These are phyloP conservation scores for Neurospora intermedia DNA, from an alignment of 495 filamentous ascomycete species.

Conservation along the genomic window DNA sequence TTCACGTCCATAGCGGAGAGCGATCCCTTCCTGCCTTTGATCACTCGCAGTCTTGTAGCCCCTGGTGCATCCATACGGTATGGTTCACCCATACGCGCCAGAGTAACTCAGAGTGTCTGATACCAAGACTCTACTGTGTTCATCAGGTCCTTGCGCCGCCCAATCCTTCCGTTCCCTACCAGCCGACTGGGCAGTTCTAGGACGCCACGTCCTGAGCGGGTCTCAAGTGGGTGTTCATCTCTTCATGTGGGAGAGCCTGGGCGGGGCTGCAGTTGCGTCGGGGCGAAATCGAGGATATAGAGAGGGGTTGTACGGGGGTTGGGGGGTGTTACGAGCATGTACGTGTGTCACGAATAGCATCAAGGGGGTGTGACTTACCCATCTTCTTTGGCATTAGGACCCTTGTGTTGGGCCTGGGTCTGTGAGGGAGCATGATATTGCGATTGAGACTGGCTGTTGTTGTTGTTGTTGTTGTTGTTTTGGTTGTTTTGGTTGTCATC, in stretches of 20 bases:
- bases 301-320: not conserved
- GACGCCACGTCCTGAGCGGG: not conserved
- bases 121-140: not conserved
- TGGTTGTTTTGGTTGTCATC: conserved; percentile 21
- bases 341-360: conserved; percentile 6
- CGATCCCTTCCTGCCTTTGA: conserved; percentile 4
- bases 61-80: not conserved
- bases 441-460: conserved; percentile 8
- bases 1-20: conserved; percentile 2
- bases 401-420: conserved; percentile 18
- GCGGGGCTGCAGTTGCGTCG: not conserved
- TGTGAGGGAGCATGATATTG: conserved; percentile 17
- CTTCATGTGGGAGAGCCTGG: not conserved
- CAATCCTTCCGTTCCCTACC: not conserved
- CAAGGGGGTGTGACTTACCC: conserved; percentile 65
- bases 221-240: not conserved
- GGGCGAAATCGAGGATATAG: not conserved
- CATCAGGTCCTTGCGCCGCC: not conserved
- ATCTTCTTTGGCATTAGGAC: conserved; percentile 86
- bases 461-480: conserved; percentile 14
- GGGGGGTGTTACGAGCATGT: not conserved
- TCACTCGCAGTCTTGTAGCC: not conserved
- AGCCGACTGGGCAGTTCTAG: not conserved
- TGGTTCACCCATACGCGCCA: not conserved
- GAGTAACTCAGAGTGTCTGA: not conserved